Percentiles rank a stretch among this genome's conserved stretches.
These are phyloP conservation scores for Beauveria rudraprayagi DNA, from an alignment of 2,329 filamentous ascomycete genomes.

Conservation along the genomic window DNA sequence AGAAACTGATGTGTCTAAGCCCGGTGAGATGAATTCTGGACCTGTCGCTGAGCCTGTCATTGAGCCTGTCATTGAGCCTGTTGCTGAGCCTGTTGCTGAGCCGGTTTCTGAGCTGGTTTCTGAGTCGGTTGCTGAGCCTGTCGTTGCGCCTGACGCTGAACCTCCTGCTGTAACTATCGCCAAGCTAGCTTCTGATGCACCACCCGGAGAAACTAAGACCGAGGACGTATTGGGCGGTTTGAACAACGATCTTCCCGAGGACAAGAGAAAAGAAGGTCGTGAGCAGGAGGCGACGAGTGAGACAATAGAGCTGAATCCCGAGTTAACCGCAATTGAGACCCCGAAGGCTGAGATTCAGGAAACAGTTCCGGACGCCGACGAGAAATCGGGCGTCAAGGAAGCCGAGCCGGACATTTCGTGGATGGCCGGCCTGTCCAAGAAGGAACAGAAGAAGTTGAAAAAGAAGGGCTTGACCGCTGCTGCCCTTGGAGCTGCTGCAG, in stretches of 20 bases:
- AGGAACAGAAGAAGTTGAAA: slow-evolving; percentile 26
- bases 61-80: too few relatives aligned
- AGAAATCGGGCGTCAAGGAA: not conserved
- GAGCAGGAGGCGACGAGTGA: slow-evolving; percentile 18
- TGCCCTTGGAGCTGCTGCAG: not conserved
- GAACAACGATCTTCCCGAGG: slow-evolving; percentile 14
- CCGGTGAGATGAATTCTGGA: not conserved
- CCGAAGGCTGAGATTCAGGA: not conserved
- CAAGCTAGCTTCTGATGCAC: not conserved
- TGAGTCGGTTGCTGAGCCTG: too few relatives aligned
- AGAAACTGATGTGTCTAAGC: not conserved
- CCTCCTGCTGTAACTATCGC: not conserved
- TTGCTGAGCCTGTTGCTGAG: not conserved
- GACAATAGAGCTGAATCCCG: not conserved
- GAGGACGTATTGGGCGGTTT: not conserved
- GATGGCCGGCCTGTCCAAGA: slow-evolving; percentile 11
- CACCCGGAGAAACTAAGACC: not conserved
- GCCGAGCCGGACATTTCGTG: not conserved
- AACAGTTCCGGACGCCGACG: not conserved
- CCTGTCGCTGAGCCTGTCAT: not conserved
- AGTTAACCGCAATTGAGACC: not conserved
- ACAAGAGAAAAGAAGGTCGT: slow-evolving; percentile 23
- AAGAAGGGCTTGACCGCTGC: slow-evolving; percentile 5
- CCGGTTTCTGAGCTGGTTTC: too few relatives aligned
- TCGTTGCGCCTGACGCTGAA: not conserved